Evolutionary conservation across 2,329 filamentous ascomycete genomes (phyloP), one percentile per base, ranked within the genome.

Genomic region (Ceratocystis harringtonii): DNA sequence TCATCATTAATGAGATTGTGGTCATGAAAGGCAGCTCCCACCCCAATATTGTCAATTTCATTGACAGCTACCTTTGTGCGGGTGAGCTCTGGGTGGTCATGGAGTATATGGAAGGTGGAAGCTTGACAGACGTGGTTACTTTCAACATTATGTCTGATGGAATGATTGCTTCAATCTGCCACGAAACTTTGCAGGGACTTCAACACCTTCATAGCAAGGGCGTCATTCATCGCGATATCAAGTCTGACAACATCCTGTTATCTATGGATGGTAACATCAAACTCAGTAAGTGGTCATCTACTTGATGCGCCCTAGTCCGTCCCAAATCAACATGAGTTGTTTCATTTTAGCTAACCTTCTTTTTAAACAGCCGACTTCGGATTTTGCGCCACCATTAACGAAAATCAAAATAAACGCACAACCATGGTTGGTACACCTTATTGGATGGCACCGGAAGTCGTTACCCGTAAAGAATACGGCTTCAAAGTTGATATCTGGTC

Each of bases 11-110:
- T 75, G 94, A 99, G 74, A 99, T 99, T 70, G 77, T 99, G 67
- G 94, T 99, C 67, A 99, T 99, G 94, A 96, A 95, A 78, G 94
- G 97, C 72, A 96, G 92, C 79, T 94, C 90, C 67, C 94, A 99
- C 74, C 92, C 91, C 72, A 97, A 97, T 74, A 95, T 99, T 76
- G 94, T 99, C 76, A 99, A 99, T 76, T 99, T 97, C 76, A 92
- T 97, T 78, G 94, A 97, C 78, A 96, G 92, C 74, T 97, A 92
- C 75, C 80, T 99, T 10, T 88, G 92, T 66, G 83, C 84, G 12
- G 89, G 92, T 55, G 94, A 97, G 75, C 79, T 99, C 36, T 99
- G 94, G 94, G 94, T 99, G 1, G 90, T 97, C 43, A 99, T 99
- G 94, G 94, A 99, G 77, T 99, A 92, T 72, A 99, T 99, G 94